Evolutionary conservation across 345 rosid genomes (phyloP).

Genomic region (Lepidium aucheri): DNA sequence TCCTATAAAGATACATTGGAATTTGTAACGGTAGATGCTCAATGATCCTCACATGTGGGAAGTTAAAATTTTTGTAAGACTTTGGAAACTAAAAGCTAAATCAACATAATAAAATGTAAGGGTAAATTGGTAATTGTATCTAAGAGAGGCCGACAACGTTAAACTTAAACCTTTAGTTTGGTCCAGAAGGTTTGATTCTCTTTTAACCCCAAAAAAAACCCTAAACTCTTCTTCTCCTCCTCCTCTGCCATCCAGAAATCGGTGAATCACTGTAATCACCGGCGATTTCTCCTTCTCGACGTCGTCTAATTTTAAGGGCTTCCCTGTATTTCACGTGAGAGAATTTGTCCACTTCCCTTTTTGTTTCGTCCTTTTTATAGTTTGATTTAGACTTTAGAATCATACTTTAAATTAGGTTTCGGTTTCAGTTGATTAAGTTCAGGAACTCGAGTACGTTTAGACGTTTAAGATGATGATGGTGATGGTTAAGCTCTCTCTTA

Average conservation of each 20-base stretch:
- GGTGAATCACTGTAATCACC: neutral
- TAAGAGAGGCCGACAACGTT: too few species aligned
- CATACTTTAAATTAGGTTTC: neutral
- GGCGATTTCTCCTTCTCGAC: neutral
- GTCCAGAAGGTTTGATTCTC: neutral
- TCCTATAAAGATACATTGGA: neutral
- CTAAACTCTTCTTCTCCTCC: neutral
- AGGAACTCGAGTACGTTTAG: neutral
- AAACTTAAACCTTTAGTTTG: neutral
- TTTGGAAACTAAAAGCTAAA: neutral
- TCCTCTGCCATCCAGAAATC: neutral
- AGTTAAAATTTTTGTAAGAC: neutral
- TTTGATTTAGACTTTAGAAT: neutral
- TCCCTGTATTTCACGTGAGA: neutral
- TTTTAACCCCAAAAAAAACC: neutral
- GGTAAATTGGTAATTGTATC: neutral
- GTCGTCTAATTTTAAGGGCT: neutral
- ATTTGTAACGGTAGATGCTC: constrained; percentile 6
- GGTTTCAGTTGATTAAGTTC: neutral
- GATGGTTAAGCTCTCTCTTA: neutral
- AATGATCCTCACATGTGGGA: neutral
- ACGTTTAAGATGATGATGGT: neutral
- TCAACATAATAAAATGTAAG: neutral
- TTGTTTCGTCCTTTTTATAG: neutral
- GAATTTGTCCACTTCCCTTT: neutral